Evolutionary conservation across 2,329 filamentous ascomycete genomes (phyloP).

Genomic region (Fusarium pseudograminearum): DNA sequence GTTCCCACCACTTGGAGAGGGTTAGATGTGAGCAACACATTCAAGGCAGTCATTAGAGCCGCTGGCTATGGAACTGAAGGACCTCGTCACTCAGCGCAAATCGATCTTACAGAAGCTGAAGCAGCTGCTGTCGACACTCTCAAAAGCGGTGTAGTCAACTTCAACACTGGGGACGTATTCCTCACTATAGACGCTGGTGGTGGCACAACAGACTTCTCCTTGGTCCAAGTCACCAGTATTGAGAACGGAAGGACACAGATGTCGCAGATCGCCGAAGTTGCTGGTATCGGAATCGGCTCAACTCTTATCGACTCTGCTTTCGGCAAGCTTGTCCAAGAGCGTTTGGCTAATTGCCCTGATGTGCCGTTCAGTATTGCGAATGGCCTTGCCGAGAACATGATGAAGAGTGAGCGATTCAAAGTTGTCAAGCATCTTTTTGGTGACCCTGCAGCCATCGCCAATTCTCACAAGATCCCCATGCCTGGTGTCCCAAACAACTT

Average conservation of each 20-base stretch:
- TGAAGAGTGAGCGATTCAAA: neutral
- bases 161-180: neutral
- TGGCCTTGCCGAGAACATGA: neutral
- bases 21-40: neutral
- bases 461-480: neutral
- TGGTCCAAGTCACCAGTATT: neutral
- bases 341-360: neutral
- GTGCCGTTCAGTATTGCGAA: neutral
- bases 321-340: neutral
- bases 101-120: neutral
- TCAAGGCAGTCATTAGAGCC: neutral
- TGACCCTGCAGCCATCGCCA: neutral
- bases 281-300: neutral
- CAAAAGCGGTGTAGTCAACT: neutral
- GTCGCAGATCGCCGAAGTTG: neutral
- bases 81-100: neutral
- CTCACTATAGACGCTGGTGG: constrained; percentile 1
- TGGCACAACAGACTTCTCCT: neutral
- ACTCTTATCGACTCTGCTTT: neutral
- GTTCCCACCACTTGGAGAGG: constrained; percentile 1
- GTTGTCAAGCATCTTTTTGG: constrained; percentile 1
- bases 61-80: neutral
- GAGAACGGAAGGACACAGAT: neutral
- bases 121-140: constrained; percentile 1
- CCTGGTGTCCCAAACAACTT: neutral